A percentile compares a stretch with the other conserved stretches of the same genome.
phyloP scores from a whole-genome alignment of 805 yeast species.

The Wickerhamomyces ciferrii region DNA sequence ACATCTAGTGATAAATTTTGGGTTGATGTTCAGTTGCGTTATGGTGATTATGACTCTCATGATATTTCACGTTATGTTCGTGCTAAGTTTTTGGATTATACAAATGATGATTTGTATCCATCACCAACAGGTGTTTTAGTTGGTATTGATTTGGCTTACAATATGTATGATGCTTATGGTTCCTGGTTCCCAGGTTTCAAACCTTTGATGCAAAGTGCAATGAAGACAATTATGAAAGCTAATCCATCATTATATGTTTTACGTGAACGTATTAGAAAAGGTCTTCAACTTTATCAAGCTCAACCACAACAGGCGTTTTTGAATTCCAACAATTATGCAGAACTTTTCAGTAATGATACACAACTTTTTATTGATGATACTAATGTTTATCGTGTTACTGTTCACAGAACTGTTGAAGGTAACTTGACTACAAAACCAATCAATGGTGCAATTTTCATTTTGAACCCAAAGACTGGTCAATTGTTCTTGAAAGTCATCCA shows the following conservation, averaged over 20 bases:
- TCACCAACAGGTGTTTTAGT: constrained; percentile 89
- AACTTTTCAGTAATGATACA: constrained; percentile 76
- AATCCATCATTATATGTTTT: constrained; percentile 90
- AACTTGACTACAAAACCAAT: constrained; percentile 88
- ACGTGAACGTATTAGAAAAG: constrained; percentile 91
- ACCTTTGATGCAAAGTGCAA: constrained; percentile 82
- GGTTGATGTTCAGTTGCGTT: constrained; percentile 92
- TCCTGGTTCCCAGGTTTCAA: constrained; percentile 97
- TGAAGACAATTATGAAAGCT: constrained; percentile 90
- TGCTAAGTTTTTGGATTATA: constrained; percentile 89
- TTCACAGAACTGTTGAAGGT: constrained; percentile 89
- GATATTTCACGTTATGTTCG: constrained; percentile 92
- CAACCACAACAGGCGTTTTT: constrained; percentile 90
- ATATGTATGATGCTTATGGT: constrained; percentile 95
- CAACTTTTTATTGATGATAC: constrained; percentile 91
- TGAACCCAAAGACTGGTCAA: constrained; percentile 91
- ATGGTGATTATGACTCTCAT: constrained; percentile 97
- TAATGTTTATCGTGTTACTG: constrained; percentile 88
- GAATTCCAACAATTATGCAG: constrained; percentile 86
- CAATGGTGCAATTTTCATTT: constrained; percentile 86
- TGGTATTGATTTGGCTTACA: constrained; percentile 90
- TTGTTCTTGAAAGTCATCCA: constrained; percentile 85
- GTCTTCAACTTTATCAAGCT: constrained; percentile 86
- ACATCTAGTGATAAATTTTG: constrained; percentile 66
- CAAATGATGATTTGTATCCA: constrained; percentile 86